A percentile compares a stretch with the other conserved stretches of the same genome.
Evolutionary conservation across 225 moss, liverwort and hornwort genomes (phyloP).

Genomic region (Anthoceros angustus): DNA sequence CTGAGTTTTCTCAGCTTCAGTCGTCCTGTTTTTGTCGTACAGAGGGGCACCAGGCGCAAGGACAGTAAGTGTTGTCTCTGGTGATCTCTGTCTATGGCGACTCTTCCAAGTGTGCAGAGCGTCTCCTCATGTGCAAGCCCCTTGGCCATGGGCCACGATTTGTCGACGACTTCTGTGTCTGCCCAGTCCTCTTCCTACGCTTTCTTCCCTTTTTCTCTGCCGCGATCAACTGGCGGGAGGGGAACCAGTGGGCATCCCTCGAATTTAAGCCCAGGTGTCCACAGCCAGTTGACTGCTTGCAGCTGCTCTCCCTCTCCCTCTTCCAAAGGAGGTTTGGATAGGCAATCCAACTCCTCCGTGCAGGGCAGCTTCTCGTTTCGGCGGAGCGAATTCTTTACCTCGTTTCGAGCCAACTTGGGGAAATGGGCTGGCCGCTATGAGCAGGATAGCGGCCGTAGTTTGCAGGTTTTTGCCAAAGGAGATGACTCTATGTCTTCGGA

Average conservation of each 20-base stretch:
- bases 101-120: background rate
- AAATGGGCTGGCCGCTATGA: conserved; percentile 3
- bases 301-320: background rate
- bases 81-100: background rate
- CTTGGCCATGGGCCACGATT: background rate
- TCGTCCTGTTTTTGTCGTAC: background rate
- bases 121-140: background rate
- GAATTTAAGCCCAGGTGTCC: background rate
- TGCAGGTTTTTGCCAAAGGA: conserved; percentile 59
- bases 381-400: conserved; percentile 1
- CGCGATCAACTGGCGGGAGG: background rate
- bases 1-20: background rate
- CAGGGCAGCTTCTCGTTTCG: conserved; percentile 1
- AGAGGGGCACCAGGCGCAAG: background rate
- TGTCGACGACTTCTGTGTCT: background rate
- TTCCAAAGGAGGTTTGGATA: background rate
- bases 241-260: background rate
- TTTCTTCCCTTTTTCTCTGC: background rate
- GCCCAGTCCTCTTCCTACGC: background rate
- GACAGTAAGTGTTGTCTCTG: background rate
- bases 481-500: conserved; percentile 53
- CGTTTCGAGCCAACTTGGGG: background rate
- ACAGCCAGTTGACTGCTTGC: background rate
- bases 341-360: background rate
- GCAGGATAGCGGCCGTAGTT: background rate